Evolutionary conservation across 2,329 filamentous ascomycete genomes (phyloP).

Genomic region (Ceratocystiopsis sp.): DNA sequence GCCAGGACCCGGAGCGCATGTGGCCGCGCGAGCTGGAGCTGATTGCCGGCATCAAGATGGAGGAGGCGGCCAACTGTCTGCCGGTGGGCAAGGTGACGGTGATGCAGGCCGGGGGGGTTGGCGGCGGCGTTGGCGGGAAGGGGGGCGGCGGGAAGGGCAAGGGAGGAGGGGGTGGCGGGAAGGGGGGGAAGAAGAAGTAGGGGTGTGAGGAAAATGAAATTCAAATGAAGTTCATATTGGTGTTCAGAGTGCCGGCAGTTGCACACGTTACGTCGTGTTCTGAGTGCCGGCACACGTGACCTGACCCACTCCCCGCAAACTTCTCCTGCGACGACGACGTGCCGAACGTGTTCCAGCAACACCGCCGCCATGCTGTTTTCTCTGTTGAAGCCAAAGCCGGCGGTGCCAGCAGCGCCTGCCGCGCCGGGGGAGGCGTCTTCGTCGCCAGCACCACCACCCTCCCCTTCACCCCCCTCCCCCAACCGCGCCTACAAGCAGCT

Average conservation of each 20-base stretch:
- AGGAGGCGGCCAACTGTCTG: conserved; percentile 65
- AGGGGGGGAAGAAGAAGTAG: no score
- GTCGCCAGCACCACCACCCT: not conserved
- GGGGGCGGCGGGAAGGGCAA: conserved; percentile 21
- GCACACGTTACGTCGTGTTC: no score
- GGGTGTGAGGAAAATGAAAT: no score
- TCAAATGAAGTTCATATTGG: no score
- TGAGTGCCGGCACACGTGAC: no score
- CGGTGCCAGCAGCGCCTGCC: not conserved
- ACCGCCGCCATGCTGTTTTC: not conserved
- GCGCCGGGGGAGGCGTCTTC: no score
- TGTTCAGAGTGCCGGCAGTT: no score
- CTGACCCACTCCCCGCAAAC: no score
- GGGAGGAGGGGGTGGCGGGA: no score
- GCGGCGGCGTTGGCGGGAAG: conserved; percentile 23
- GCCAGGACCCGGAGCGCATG: conserved; percentile 52
- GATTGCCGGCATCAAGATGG: conserved; percentile 61
- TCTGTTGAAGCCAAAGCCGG: conserved; percentile 1
- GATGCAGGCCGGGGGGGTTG: conserved; percentile 45
- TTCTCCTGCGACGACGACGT: no score
- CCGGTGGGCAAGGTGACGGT: conserved; percentile 67
- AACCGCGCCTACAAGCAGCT: conserved; percentile 44
- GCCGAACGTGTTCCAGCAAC: no score
- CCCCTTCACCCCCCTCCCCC: conserved; percentile 12
- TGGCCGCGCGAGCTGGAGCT: conserved; percentile 79